Base-by-base conservation (phyloP, 805 yeast species). In the Clavispora carvajalis region DNA sequence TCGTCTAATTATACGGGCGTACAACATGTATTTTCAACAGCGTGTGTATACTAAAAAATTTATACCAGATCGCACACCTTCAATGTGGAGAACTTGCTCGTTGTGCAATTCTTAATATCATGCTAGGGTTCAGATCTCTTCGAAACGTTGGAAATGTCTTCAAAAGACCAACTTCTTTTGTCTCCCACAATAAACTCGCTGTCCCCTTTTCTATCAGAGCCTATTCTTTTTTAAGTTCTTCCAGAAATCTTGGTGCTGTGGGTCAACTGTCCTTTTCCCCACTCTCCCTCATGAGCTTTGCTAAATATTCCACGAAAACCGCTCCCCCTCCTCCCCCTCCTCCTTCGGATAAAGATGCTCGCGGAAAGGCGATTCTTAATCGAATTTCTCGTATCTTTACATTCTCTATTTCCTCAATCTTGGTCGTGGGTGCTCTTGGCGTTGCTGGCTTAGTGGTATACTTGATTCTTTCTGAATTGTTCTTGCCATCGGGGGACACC, bases 401-500 rank as follows among this genome's bases (percentile, higher is more conserved):
- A 5, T 82, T 83, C 46, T 67, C 82, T 6, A 58, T 76, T 7
- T 79, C 89, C 3, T 71, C 86, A 0, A 58, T 76, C 3, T 55
- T 85, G 22, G 87, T 85, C 0, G 51, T 82, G 8, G 86, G 84
- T 3, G 89, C 89, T 2, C 57, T 79, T 2, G 88, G 85, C 12
- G 67, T 85, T 7, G 79, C 91, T 0, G 80, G 34, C 60, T 81
- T 43, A 77, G 74, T 89, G 16, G 69, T 86, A 7, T 90, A 86
- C 59, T 72, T 87, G 46, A 76, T 89, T 17, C 74, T 84, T n/a
- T 71, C 82, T 9, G 96, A 90, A 58, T 65, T 90, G 23, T 79
- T 87, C 49, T 75, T 90, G 36, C 96, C 97, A 8, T 82, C 95
- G 1, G 95, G 95, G 18, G 96, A 90, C 57, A 90, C 95, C 0